Base-by-base conservation (phyloP, 1,284 basidiomycete species). In the Anthracocystis panici-leucophaei region DNA sequence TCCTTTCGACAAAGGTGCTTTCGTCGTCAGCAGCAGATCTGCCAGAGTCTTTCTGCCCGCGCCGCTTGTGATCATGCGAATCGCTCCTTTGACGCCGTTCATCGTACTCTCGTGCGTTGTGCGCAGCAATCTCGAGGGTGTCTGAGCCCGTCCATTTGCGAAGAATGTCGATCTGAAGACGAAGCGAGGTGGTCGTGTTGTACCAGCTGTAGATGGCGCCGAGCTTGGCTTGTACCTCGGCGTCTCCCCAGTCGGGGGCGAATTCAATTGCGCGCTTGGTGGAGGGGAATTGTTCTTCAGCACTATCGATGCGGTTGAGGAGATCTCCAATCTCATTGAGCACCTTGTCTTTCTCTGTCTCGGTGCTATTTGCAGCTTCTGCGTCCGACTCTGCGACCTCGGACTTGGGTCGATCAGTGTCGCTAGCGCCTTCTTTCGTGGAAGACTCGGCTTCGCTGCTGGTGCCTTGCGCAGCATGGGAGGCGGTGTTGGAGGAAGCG, bases 1-100 rank as follows among this genome's bases (percentile, higher is more conserved):
- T 88, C 41, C 94, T 91, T 85, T 99, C 97, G 38, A 98, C 92
- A 84, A 99, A 99, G 3, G 82, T 82, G 40, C 60, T 75, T 8
- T 77, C 78, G 16, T 82, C 77, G 11, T 70, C 58, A 18, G 67
- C 66, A 23, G 65, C 49, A 14, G 66, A 38, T 27, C 49, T 58
- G 8, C 56, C 50, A 7, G 53, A 27, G 50, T 65, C 54, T 25
- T 49, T 46, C 20, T 50, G 48, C 2, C 65, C 65, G 52, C 49
- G 64, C 33, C 59, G 58, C 11, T 69, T 57, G n/a, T 51, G n/a
- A 18, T 16, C 48, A 11, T 65, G 53, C 14, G 44, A n/a, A 3
- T 60, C 57, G 48, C 55, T 49, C 51, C 42, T 60, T 31, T 64
- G 48, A 21, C 48, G 57, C 31, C 57, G 51, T 21, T 8, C 29